A percentile compares a stretch with the other conserved stretches of the same genome.
Evolutionary conservation across 257 asterid species (phyloP).

Genomic region (Jacaranda copaia): DNA sequence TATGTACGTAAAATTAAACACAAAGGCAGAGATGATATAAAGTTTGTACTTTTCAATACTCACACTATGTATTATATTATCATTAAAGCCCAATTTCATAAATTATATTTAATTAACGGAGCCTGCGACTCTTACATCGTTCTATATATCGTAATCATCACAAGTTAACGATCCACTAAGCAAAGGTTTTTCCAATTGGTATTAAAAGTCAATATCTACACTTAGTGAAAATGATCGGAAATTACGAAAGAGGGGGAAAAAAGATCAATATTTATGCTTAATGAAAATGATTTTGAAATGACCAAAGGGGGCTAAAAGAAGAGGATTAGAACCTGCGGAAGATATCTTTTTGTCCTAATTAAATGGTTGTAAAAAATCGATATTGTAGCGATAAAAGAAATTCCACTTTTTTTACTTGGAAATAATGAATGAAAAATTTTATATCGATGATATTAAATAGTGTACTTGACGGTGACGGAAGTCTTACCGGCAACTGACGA

Average conservation of each 20-base stretch:
- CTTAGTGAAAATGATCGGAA: background rate
- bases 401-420: background rate
- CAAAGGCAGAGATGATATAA: slow-evolving; percentile 27
- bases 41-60: slow-evolving; percentile 26
- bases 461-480: slow-evolving; percentile 41
- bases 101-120: slow-evolving; percentile 1
- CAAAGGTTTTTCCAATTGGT: slow-evolving; percentile 15
- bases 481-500: slow-evolving; percentile 79
- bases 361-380: too few species aligned
- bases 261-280: slow-evolving; percentile 12
- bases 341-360: background rate
- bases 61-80: slow-evolving; percentile 20
- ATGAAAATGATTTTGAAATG: slow-evolving; percentile 1
- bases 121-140: background rate
- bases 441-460: background rate
- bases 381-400: too few species aligned
- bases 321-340: background rate
- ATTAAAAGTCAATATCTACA: slow-evolving; percentile 29
- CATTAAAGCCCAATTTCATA: slow-evolving; percentile 12
- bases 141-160: background rate
- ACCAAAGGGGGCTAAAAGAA: background rate
- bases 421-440: background rate
- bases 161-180: background rate
- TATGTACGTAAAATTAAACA: slow-evolving; percentile 22
- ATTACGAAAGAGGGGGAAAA: too few species aligned